Evolutionary conservation across 2,329 filamentous ascomycete genomes (phyloP), one percentile per base, ranked within the genome.

Genomic region (Aspergillus felis): DNA sequence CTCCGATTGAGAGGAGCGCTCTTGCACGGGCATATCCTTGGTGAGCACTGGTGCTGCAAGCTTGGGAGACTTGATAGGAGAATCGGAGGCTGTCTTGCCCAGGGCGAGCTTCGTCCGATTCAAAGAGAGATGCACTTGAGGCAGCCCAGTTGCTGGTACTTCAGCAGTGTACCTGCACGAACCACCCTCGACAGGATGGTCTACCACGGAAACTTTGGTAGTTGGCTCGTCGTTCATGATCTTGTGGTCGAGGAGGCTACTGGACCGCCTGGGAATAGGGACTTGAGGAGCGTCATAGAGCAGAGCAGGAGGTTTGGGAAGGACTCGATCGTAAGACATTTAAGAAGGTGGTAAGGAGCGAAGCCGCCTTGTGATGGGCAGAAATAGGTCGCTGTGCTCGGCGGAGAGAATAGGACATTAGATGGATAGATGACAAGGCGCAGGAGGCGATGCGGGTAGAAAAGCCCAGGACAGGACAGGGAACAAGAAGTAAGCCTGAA

Each of bases 261-360:
- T 75, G 44, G 67, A 64, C 14, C 66, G 63, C 64, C 72, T 68
- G 50, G 71, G 62, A 42, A 70, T 52, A 55, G 67, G 63, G 59
- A 69, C 68, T 61, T 68, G 67, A 53, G 69, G 57, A 64, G 68
- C 57, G 54, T 77, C 74, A 74, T 78, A 68, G 59, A 71, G 73
- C 55, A 80, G 66, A 63, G 74, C 72, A 65, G 71, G 64, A 56
- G 76, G 76, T 56, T 72, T 72, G 57, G 77, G 77, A 35, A 79
- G 75, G 55, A 79, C 74, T 73, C 77, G 76, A 67, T 79, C 76
- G 70, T 75, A 79, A 74, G 76, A 78, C 75, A 79, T 79, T 70
- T 69, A 71, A 66, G 64, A 67, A 61, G 54, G 56, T 25, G 49
- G 47, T 57, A 49, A 58, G 51, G 29, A 56, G 38, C 22, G 42